Base-by-base conservation (phyloP, 768 basidiomycete genomes). In the Boletales sp. region DNA sequence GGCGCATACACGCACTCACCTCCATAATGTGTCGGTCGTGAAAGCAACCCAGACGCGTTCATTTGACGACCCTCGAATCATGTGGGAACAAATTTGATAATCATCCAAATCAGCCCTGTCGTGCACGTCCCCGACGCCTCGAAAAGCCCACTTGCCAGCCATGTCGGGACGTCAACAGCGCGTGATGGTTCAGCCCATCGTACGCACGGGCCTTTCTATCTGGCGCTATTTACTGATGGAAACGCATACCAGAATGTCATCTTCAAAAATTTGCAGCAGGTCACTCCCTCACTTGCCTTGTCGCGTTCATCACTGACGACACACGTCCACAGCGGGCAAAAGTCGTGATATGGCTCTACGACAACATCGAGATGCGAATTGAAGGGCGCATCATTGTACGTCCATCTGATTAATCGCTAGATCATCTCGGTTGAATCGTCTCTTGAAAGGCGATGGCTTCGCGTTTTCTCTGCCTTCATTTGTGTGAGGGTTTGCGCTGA, bases 161-260 rank as follows among this genome's bases (percentile, higher is more conserved):
- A 97, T 97, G 94, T 92, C 90, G 32, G 84, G 82, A 62, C 87
- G 93, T 64, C 90, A 92, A 67, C 88, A 93, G 67, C 89, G 93
- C 67, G 94, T 97, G 79, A 93, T 97, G 92, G 95, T 97, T 54
- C 95, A 97, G 73, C 94, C 94, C 84, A 96, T 96, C 85, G 94
- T 95, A 71, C 62, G 90, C 75, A 43, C 44, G 17, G 0, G 39
- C 37, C 30, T 25, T 18, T 5, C 36, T 34, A 42, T 32, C 40
- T 46, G 21, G 31, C 41, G 41, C 15, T 28, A n/a, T 15, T 9
- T n/a, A 2, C 34, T 57, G 52, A 55, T 54, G 39, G 40, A 10
- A 34, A 33, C 38, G 34, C 34, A 14, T 34, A 28, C 34, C 56
- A 94, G 92, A 95, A 95, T 75, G 89, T 95, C 55, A 96, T 96